Conservation (phyloP, 345 rosid species). For the Camelina neglecta region DNA sequence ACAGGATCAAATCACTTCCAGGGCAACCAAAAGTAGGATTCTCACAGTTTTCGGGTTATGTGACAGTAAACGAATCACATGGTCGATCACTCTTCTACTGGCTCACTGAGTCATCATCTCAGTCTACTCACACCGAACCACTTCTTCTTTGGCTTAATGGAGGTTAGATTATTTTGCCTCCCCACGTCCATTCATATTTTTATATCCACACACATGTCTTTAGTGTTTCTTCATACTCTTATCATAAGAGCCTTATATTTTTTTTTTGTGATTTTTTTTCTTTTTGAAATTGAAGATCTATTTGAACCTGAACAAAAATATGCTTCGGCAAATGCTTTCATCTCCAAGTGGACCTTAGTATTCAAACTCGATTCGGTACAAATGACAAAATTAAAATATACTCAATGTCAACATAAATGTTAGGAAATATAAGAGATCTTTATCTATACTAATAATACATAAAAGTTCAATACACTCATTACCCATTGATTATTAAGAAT, state of each 20-base stretch:
- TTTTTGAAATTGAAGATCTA: not conserved
- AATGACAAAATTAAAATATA: not conserved
- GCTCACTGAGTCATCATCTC: slow-evolving; percentile 69
- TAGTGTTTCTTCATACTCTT: not conserved
- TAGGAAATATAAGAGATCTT: no score
- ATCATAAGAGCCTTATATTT: no score
- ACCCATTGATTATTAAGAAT: no score
- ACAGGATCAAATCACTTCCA: slow-evolving; percentile 77
- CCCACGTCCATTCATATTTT: not conserved
- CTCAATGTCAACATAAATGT: not conserved
- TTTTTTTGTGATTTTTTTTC: not conserved
- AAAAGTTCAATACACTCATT: no score
- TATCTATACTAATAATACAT: no score
- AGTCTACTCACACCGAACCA: slow-evolving; percentile 62
- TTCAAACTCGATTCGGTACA: not conserved
- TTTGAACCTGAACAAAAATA: not conserved
- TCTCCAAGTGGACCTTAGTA: not conserved
- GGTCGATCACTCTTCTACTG: slow-evolving; percentile 95
- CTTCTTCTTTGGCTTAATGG: slow-evolving; percentile 98
- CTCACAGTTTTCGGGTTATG: slow-evolving; percentile 84
- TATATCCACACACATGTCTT: not conserved
- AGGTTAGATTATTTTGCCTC: slow-evolving; percentile 54
- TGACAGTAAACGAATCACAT: slow-evolving; percentile 63
- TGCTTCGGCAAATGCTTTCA: not conserved
- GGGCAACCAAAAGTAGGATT: slow-evolving; percentile 82